Percentiles rank a stretch among this genome's conserved stretches.
These are phyloP conservation scores for Ceratobasidium sp. DNA, from an alignment of 1,284 basidiomycete genomes.

Conservation along the genomic window DNA sequence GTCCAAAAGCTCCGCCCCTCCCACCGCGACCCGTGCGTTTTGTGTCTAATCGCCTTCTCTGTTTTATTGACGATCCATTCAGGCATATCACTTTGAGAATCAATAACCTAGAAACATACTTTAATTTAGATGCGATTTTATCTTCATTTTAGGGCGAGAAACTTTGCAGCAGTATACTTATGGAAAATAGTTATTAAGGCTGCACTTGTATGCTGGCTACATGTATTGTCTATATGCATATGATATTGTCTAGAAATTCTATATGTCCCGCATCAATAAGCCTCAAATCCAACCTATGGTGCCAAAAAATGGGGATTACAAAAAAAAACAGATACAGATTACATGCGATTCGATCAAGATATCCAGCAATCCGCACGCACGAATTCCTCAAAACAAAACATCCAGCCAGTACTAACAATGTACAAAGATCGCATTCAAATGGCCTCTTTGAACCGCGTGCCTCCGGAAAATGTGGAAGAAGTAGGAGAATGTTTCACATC, in stretches of 20 bases:
- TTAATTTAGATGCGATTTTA: neutral
- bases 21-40: neutral
- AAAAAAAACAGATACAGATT: neutral
- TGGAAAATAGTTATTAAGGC: neutral
- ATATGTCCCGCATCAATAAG: neutral
- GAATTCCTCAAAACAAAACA: neutral
- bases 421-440: neutral
- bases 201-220: too few species aligned
- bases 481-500: constrained; percentile 23
- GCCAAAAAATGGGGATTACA: neutral
- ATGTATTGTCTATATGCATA: too few species aligned
- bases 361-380: neutral
- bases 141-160: neutral
- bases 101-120: neutral
- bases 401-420: neutral
- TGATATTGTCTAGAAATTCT: neutral
- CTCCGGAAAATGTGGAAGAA: constrained; percentile 1
- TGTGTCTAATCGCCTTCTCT: neutral
- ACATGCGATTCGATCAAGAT: neutral
- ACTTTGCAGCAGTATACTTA: neutral
- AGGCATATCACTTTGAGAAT: neutral
- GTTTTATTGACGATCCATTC: neutral
- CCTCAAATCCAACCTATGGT: neutral
- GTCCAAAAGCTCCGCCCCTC: neutral
- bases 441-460: constrained; percentile 10